Conservation (phyloP, 306 rosid species). For the Gynostemma pentaphyllum region DNA sequence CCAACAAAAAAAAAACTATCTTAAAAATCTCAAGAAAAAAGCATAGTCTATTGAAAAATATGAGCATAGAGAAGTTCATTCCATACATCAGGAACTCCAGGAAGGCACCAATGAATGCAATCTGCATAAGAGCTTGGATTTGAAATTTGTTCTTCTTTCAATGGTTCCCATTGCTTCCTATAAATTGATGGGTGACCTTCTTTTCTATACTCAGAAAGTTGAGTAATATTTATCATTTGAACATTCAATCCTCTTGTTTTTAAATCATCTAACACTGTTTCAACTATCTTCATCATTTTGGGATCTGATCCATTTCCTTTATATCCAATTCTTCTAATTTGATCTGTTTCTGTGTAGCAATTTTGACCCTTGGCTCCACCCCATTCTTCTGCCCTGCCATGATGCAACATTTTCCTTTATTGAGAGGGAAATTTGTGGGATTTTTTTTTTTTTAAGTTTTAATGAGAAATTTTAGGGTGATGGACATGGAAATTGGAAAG, state of each 20-base stretch:
- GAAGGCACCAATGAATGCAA: conserved; percentile 88
- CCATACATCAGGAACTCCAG: conserved; percentile 91
- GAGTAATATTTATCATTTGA: conserved; percentile 58
- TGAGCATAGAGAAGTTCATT: conserved; percentile 66
- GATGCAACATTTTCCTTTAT: background rate
- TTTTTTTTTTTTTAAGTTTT: no score
- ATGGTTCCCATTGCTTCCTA: conserved; percentile 65
- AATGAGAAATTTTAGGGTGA: no score
- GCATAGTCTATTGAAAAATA: conserved; percentile 13
- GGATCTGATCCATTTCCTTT: conserved; percentile 52
- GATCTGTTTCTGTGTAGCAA: conserved; percentile 49
- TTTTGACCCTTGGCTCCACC: conserved; percentile 39
- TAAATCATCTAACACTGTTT: conserved; percentile 35
- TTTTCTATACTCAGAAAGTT: conserved; percentile 75
- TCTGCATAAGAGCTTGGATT: conserved; percentile 68
- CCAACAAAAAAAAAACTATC: background rate
- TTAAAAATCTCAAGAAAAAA: background rate
- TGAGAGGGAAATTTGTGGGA: no score
- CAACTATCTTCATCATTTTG: conserved; percentile 54
- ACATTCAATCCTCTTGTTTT: conserved; percentile 49
- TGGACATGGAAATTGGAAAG: no score
- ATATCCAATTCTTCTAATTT: conserved; percentile 37
- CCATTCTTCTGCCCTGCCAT: conserved; percentile 67
- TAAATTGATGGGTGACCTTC: conserved; percentile 79
- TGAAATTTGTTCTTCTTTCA: conserved; percentile 31